These are phyloP conservation scores for Peribolospora baueri DNA, from an alignment of 768 basidiomycete species.

Conservation along the genomic window DNA sequence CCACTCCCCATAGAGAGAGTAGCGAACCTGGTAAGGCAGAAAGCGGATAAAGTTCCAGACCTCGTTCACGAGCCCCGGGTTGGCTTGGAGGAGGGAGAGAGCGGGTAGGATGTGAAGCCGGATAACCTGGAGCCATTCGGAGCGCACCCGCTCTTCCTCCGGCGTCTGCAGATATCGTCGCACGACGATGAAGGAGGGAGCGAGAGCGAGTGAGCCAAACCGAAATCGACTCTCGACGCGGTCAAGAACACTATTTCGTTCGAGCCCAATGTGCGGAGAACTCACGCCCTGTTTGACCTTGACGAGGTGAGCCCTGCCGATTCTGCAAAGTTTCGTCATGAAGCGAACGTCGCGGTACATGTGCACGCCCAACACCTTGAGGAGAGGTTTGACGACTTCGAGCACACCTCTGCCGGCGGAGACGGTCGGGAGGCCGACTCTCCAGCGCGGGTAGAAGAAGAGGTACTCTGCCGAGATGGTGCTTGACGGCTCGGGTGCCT, in stretches of 20 bases:
- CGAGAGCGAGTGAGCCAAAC: no score
- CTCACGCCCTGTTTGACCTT: neutral
- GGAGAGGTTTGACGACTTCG: constrained; percentile 49
- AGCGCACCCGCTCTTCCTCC: no score
- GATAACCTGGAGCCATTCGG: constrained; percentile 48
- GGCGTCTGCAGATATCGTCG: no score
- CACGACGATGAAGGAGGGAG: no score
- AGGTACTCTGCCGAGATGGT: constrained; percentile 52
- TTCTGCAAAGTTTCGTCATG: constrained; percentile 51
- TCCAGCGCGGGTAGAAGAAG: constrained; percentile 79
- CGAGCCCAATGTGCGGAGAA: neutral
- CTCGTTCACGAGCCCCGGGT: constrained; percentile 71
- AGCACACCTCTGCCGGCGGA: constrained; percentile 40
- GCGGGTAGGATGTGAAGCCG: constrained; percentile 66
- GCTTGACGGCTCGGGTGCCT: constrained; percentile 56
- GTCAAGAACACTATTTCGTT: no score
- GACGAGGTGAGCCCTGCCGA: constrained; percentile 38
- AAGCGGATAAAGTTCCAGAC: constrained; percentile 71
- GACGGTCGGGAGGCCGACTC: constrained; percentile 41
- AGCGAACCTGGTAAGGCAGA: constrained; percentile 55
- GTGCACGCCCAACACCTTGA: constrained; percentile 57
- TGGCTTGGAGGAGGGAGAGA: constrained; percentile 56
- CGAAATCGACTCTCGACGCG: no score
- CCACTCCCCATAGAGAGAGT: constrained; percentile 92
- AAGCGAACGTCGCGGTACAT: constrained; percentile 53